Percentiles rank a stretch among this genome's conserved stretches.
Conservation (phyloP, 2,329 filamentous ascomycete genomes). For the Nothomitra cinnamomea region DNA sequence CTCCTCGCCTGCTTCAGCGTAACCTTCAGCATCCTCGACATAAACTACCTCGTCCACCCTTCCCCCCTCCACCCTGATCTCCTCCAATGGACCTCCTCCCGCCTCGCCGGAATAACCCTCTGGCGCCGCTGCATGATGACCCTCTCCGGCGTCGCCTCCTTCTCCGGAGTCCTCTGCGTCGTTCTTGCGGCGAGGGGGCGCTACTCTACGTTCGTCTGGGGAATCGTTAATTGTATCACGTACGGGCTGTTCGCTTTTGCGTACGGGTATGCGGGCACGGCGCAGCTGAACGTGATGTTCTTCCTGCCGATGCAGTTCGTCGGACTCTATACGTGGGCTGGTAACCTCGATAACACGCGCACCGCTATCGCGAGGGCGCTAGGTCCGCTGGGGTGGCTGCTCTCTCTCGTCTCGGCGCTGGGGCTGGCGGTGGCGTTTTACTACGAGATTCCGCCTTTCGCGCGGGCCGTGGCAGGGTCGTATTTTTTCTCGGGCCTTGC, state of each 20-base stretch:
- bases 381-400: not conserved
- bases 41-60: not conserved
- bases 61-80: not conserved
- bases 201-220: not conserved
- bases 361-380: not conserved
- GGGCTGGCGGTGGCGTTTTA: not conserved
- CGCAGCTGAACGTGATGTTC: not conserved
- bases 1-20: not conserved
- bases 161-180: not conserved
- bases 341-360: not conserved
- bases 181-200: not conserved
- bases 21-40: not conserved
- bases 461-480: not conserved
- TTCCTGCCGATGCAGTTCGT: conserved; percentile 2
- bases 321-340: not conserved
- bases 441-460: not conserved
- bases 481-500: not conserved
- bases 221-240: not conserved
- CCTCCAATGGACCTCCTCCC: not conserved
- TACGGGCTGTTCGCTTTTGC: not conserved
- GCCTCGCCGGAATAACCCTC: not conserved
- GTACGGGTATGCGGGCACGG: not conserved
- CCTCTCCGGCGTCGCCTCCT: not conserved
- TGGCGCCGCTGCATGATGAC: not conserved
- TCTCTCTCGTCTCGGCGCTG: not conserved